Evolutionary conservation across 768 basidiomycete species (phyloP), one percentile per base, ranked within the genome.

Genomic region (Boletus coccyginus): DNA sequence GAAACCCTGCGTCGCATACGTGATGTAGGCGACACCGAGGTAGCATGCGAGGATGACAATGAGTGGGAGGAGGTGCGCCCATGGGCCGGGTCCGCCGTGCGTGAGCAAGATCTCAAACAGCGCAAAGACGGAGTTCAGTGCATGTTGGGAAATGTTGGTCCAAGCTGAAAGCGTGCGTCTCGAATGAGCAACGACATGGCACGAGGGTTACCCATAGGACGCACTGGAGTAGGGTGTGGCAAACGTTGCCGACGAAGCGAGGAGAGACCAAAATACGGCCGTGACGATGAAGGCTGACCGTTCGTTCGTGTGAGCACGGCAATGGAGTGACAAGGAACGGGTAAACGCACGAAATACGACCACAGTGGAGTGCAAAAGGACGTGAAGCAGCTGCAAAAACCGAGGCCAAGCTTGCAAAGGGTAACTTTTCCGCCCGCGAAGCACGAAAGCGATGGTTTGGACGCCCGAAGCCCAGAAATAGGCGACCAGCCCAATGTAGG

Each of bases 1-100:
- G 63, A 86, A 79, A 0, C 81, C 81, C 63, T 87, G 85, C 0
- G 81, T 79, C 0, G 72, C 80, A 46, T 78, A 61, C 0, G 86
- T 87, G 51, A 91, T 78, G 61, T 90, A 91, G 12, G 87, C 88
- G 1, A 90, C 71, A 24, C 79, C 86, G 17, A 90, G 70, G 62
- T 90, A 91, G 3, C 70, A 62, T 0, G 60, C 81, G 11, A 89
- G 78, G 19, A 84, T 58, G 12, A 86, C 16, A 16, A 88, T 45
- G 27, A 78, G 71, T 36, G 77, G 62, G 3, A 76, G 70, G 4
- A 88, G 67, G 40, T 78, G 72, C 16, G 73, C 57, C 84, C 83
- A 88, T 0, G 81, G 81, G 9, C 75, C 66, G 0, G 84, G 80
- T 0, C 76, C 77, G 12, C 69, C 69, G 61, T 85, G 78, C 1